These are phyloP conservation scores for Trichoderma aggressivum DNA, from an alignment of 2,329 filamentous ascomycete species.

Conservation along the genomic window DNA sequence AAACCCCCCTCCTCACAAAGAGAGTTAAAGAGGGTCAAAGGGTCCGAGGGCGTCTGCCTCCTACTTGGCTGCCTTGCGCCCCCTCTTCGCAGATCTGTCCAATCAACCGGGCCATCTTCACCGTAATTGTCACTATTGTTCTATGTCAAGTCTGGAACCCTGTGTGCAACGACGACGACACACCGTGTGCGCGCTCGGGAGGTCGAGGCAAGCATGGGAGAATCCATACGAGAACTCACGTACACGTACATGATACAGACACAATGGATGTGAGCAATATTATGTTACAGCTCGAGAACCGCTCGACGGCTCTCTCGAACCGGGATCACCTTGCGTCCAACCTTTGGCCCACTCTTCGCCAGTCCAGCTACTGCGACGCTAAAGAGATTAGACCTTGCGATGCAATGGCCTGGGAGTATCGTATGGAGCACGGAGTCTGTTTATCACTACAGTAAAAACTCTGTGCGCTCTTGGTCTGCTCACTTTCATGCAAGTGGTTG, in stretches of 20 bases:
- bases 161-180: slow-evolving; percentile 6
- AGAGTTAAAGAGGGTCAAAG: slow-evolving; percentile 15
- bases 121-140: slow-evolving; percentile 18
- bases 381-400: slow-evolving; percentile 10
- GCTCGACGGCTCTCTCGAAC: not conserved
- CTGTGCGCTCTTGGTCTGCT: slow-evolving; percentile 13
- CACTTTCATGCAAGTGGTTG: slow-evolving; percentile 15
- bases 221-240: not conserved
- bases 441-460: slow-evolving; percentile 14
- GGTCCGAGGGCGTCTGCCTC: slow-evolving; percentile 18
- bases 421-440: slow-evolving; percentile 2
- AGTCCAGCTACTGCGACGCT: slow-evolving; percentile 14
- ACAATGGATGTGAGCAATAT: slow-evolving; percentile 7
- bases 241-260: not conserved
- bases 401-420: not conserved
- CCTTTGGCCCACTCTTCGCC: slow-evolving; percentile 2
- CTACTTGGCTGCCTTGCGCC: slow-evolving; percentile 12
- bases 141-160: slow-evolving; percentile 17
- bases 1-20: slow-evolving; percentile 25
- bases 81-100: slow-evolving; percentile 13
- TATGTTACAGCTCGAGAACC: slow-evolving; percentile 10
- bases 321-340: slow-evolving; percentile 10
- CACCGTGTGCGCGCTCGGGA: slow-evolving; percentile 9
- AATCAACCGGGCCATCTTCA: slow-evolving; percentile 19
- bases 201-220: slow-evolving; percentile 6